Percentiles rank a stretch among this genome's conserved stretches.
Evolutionary conservation across 2,329 filamentous ascomycete genomes (phyloP).

Genomic region (Scytalidium sp.): DNA sequence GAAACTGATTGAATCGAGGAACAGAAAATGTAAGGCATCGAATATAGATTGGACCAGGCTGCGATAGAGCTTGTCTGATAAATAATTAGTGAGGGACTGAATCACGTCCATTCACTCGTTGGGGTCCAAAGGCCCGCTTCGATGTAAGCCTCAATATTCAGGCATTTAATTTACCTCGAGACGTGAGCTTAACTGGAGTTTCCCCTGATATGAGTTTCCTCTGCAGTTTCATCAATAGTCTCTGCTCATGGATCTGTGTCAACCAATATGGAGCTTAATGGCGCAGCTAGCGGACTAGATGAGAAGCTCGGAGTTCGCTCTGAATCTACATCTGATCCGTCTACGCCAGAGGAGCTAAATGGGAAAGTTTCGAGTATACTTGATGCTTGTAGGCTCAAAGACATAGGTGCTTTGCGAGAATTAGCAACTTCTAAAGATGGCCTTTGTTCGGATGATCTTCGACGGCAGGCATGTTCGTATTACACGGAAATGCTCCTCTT

Average conservation of each 20-base stretch:
- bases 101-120: neutral
- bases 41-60: neutral
- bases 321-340: conserved; percentile 6
- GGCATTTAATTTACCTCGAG: neutral
- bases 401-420: conserved; percentile 52
- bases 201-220: neutral
- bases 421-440: conserved; percentile 65
- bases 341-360: conserved; percentile 7
- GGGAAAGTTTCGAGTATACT: conserved; percentile 47
- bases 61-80: neutral
- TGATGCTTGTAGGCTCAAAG: conserved; percentile 56
- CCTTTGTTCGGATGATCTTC: conserved; percentile 63
- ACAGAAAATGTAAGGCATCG: neutral
- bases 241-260: conserved; percentile 17
- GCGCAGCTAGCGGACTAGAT: conserved; percentile 13
- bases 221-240: neutral
- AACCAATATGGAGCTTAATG: conserved; percentile 26
- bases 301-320: conserved; percentile 7
- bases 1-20: neutral
- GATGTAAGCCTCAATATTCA: neutral
- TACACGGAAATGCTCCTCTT: conserved; percentile 6
- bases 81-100: too few relatives aligned
- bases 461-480: conserved; percentile 73
- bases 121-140: neutral
- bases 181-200: neutral